Evolutionary conservation across 805 yeast species (phyloP).

Genomic region (Saccharomycopsis amapae): DNA sequence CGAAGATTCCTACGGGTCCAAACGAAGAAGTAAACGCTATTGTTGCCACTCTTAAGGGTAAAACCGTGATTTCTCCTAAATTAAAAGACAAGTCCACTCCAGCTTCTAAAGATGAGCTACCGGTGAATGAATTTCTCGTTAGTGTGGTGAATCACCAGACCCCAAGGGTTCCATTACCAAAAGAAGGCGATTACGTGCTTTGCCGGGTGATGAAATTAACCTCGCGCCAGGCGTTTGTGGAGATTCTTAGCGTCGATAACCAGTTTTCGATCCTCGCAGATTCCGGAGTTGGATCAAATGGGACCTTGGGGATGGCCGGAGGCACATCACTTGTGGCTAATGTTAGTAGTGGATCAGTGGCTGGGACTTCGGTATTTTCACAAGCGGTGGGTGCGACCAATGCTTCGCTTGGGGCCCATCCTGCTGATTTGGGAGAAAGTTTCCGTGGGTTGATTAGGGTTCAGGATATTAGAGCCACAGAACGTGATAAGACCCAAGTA

Average conservation of each 20-base stretch:
- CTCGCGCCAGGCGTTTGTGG: constrained; percentile 66
- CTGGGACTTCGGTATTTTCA: not conserved
- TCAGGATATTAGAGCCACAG: constrained; percentile 87
- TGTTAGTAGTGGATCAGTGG: constrained; percentile 2
- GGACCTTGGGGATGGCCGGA: constrained; percentile 25
- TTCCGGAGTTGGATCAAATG: constrained; percentile 51
- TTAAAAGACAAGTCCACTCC: not conserved
- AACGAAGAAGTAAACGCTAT: not conserved
- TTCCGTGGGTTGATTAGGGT: constrained; percentile 80
- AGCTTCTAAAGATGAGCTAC: not conserved
- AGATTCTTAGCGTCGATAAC: constrained; percentile 63
- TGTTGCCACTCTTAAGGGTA: constrained; percentile 9
- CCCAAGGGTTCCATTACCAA: constrained; percentile 42
- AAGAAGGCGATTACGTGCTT: constrained; percentile 76
- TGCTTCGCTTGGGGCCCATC: constrained; percentile 37
- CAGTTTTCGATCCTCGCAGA: constrained; percentile 35
- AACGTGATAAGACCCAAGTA: constrained; percentile 78
- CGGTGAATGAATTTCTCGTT: constrained; percentile 1
- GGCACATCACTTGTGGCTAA: not conserved
- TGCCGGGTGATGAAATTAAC: constrained; percentile 65
- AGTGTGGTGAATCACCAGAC: not conserved
- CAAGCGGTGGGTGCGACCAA: constrained; percentile 37
- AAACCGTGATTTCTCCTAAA: not conserved
- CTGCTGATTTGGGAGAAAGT: constrained; percentile 76
- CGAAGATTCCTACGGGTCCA: not conserved